phyloP scores from a whole-genome alignment of 306 rosid species.

The Acacia acuminata region DNA sequence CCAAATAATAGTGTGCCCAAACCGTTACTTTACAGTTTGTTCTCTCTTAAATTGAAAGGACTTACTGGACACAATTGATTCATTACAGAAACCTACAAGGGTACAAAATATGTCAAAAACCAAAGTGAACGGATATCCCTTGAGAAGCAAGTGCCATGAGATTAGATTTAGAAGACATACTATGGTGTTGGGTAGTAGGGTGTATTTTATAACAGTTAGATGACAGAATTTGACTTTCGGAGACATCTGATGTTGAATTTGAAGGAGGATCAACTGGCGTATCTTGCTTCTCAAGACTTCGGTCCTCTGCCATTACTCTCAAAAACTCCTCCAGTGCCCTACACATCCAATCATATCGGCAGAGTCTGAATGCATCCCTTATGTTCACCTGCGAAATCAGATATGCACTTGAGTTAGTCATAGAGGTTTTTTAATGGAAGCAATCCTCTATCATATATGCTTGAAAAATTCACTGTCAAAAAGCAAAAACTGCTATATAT shows the following conservation, averaged over 20 bases:
- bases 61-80: slow-evolving; percentile 28
- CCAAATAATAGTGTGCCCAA: slow-evolving; percentile 18
- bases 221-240: slow-evolving; percentile 47
- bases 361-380: slow-evolving; percentile 62
- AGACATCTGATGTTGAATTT: slow-evolving; percentile 34
- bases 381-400: slow-evolving; percentile 49
- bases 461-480: slow-evolving; percentile 22
- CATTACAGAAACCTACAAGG: slow-evolving; percentile 21
- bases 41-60: slow-evolving; percentile 41
- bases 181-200: slow-evolving; percentile 43
- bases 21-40: slow-evolving; percentile 36
- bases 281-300: slow-evolving; percentile 22
- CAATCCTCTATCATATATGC: slow-evolving; percentile 12
- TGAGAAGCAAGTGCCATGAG: slow-evolving; percentile 39
- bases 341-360: slow-evolving; percentile 93
- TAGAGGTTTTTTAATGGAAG: not conserved
- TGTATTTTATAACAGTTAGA: slow-evolving; percentile 46
- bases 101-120: slow-evolving; percentile 36
- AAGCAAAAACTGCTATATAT: not conserved
- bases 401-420: slow-evolving; percentile 21
- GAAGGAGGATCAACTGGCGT: slow-evolving; percentile 24
- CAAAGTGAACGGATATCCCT: slow-evolving; percentile 33
- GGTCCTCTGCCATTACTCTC: slow-evolving; percentile 54
- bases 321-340: slow-evolving; percentile 65
- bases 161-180: slow-evolving; percentile 39